These are phyloP conservation scores for Komagataella pseudopastoris DNA, from an alignment of 805 yeast species.

Conservation along the genomic window DNA sequence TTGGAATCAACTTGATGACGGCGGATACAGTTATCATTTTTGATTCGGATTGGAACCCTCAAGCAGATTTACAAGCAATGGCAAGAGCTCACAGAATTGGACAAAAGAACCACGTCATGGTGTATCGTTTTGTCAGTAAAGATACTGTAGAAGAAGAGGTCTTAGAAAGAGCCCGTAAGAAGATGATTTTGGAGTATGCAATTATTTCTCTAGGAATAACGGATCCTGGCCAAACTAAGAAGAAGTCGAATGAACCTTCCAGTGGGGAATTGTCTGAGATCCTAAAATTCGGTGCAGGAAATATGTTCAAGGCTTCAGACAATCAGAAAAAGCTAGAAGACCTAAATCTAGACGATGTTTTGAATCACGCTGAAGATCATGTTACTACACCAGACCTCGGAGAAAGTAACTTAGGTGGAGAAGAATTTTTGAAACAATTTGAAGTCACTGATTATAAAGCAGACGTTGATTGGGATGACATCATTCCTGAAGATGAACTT, in stretches of 20 bases:
- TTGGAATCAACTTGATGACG: conserved; percentile 96
- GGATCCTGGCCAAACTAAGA: conserved; percentile 43
- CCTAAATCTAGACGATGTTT: conserved; percentile 87
- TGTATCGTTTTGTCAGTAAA: conserved; percentile 92
- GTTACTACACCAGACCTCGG: conserved; percentile 93
- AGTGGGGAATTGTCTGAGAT: conserved; percentile 83
- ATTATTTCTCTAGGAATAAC: conserved; percentile 93
- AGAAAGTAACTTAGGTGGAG: conserved; percentile 96
- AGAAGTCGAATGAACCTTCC: conserved; percentile 59
- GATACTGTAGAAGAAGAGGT: conserved; percentile 98
- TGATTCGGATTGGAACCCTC: conserved; percentile 99
- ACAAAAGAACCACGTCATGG: conserved; percentile 97
- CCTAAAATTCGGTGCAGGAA: conserved; percentile 95
- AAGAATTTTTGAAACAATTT: conserved; percentile 91
- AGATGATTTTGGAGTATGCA: conserved; percentile 97
- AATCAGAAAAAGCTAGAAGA: conserved; percentile 94
- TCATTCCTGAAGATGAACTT: conserved; percentile 90
- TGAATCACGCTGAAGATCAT: conserved; percentile 95
- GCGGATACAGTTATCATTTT: conserved; percentile 97
- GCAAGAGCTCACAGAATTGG: conserved; percentile 99
- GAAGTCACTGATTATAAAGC: conserved; percentile 99
- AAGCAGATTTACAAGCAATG: conserved; percentile 98
- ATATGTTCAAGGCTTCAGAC: conserved; percentile 91
- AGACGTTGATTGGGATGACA: conserved; percentile 98
- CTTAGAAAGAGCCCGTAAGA: conserved; percentile 89